phyloP scores from a whole-genome alignment of 164 flowering plant genomes.

The Vitis amurensis region DNA sequence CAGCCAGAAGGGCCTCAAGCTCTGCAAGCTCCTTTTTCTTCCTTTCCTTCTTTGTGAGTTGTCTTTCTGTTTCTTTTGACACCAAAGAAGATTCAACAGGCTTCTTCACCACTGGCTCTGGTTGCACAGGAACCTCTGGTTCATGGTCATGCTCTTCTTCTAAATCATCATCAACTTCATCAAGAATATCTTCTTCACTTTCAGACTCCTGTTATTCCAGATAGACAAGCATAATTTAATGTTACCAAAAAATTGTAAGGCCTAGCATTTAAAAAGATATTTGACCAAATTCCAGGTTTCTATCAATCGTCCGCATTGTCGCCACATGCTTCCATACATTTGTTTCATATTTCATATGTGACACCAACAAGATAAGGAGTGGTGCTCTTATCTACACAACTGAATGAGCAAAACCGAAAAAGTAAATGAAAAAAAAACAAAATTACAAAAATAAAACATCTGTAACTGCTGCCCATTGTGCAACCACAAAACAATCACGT shows the following conservation, averaged over 20 bases:
- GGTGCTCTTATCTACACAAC: too few relatives aligned
- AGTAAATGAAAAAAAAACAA: too few relatives aligned
- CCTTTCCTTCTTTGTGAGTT: conserved; percentile 87
- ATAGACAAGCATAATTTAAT: neutral
- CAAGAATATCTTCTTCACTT: conserved; percentile 76
- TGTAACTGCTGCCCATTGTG: too few relatives aligned
- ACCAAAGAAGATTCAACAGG: conserved; percentile 39
- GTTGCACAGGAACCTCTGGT: conserved; percentile 39
- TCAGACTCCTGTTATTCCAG: conserved; percentile 65
- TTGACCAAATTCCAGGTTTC: neutral
- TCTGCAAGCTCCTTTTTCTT: conserved; percentile 89
- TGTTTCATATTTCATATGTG: too few relatives aligned
- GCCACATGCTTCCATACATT: neutral
- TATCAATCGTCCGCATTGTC: neutral
- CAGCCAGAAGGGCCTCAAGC: conserved; percentile 86
- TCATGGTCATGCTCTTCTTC: conserved; percentile 76
- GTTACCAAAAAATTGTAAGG: neutral
- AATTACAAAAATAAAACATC: too few relatives aligned
- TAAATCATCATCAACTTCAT: conserved; percentile 71
- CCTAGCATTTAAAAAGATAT: neutral
- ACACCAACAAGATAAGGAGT: too few relatives aligned
- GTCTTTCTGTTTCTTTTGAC: conserved; percentile 83
- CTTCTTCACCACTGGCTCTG: conserved; percentile 48
- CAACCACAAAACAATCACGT: too few relatives aligned
- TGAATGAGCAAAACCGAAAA: too few relatives aligned